Conservation (phyloP, 352 stramenopile species). For the Aphanomyces invadans region DNA sequence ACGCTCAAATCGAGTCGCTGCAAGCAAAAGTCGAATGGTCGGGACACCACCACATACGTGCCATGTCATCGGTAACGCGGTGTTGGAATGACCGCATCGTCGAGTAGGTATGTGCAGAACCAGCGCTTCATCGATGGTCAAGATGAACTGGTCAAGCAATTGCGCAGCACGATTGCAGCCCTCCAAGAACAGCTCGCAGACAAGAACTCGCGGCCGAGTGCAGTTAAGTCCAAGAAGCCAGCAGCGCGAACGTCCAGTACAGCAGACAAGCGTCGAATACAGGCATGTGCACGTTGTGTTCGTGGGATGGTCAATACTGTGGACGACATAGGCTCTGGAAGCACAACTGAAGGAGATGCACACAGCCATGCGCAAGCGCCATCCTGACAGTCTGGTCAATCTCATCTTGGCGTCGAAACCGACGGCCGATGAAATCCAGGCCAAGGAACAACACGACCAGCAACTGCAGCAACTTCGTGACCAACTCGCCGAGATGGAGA, state of each 20-base stretch:
- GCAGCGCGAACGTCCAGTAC: too few relatives aligned
- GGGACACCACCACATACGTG: too few relatives aligned
- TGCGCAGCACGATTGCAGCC: conserved; percentile 32
- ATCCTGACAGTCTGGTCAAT: conserved; percentile 73
- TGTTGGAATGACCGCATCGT: background rate
- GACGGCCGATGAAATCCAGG: conserved; percentile 54
- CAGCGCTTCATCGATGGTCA: conserved; percentile 71
- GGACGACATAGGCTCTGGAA: conserved; percentile 42
- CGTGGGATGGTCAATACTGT: too few relatives aligned
- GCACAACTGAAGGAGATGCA: conserved; percentile 55
- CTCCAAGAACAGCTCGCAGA: conserved; percentile 14
- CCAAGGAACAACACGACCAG: conserved; percentile 34
- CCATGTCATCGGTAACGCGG: too few relatives aligned
- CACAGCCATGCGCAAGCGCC: conserved; percentile 58
- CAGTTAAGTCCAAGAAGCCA: too few relatives aligned
- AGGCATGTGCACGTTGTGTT: conserved; percentile 26
- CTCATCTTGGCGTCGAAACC: conserved; percentile 65
- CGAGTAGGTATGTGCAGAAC: conserved; percentile 58
- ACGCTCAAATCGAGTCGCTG: conserved; percentile 38
- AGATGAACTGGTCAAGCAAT: conserved; percentile 44
- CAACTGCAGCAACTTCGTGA: conserved; percentile 37
- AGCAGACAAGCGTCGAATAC: conserved; percentile 61
- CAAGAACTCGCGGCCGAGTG: too few relatives aligned
- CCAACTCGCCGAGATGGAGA: conserved; percentile 46
- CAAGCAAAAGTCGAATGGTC: conserved; percentile 78